Evolutionary conservation across 2,329 filamentous ascomycete genomes (phyloP).

Genomic region (Phoma herbarum): DNA sequence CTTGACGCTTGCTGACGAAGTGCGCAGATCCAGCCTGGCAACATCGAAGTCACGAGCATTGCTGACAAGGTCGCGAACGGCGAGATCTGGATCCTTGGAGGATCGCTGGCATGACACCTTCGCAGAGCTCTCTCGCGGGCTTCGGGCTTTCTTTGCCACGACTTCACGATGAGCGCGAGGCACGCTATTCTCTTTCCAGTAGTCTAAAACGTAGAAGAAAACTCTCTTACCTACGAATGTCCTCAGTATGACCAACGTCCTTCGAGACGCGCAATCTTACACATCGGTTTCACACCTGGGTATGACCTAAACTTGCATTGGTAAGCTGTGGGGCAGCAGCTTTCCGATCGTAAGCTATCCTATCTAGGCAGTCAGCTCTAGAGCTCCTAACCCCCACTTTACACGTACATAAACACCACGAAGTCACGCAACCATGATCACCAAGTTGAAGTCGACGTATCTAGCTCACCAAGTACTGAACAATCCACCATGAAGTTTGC

Average conservation of each 20-base stretch:
- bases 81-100: slow-evolving; percentile 81
- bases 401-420: slow-evolving; percentile 12
- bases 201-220: slow-evolving; percentile 1
- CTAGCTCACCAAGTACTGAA: not conserved
- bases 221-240: not conserved
- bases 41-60: slow-evolving; percentile 78
- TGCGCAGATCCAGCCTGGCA: slow-evolving; percentile 75
- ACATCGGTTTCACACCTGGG: not conserved
- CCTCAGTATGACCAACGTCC: slow-evolving; percentile 1
- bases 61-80: slow-evolving; percentile 84
- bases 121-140: not conserved
- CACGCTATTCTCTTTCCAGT: not conserved
- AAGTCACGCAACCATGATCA: not conserved
- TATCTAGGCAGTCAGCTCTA: slow-evolving; percentile 13
- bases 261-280: slow-evolving; percentile 12
- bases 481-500: slow-evolving; percentile 38
- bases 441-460: not conserved
- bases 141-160: not conserved
- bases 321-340: slow-evolving; percentile 19
- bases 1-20: slow-evolving; percentile 21
- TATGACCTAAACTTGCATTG: slow-evolving; percentile 5
- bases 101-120: slow-evolving; percentile 55
- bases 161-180: not conserved
- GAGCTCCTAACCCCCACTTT: slow-evolving; percentile 22
- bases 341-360: slow-evolving; percentile 21